Evolutionary conservation across 2,329 filamentous ascomycete species (phyloP), one percentile per base, ranked within the genome.

Genomic region (Cercospora sp.): DNA sequence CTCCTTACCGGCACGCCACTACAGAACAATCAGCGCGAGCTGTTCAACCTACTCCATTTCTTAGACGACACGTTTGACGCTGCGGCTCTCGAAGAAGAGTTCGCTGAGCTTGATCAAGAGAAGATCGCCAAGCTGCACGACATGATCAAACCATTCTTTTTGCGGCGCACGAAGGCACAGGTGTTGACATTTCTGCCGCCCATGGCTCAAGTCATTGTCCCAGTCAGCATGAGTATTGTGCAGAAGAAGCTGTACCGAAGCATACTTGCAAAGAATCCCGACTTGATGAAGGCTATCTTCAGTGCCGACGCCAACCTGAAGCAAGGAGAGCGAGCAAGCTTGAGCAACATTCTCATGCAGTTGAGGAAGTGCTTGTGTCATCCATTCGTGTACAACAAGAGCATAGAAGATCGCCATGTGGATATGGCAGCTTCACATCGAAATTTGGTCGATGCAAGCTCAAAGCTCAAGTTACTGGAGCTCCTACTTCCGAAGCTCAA

Each of bases 11-110:
- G 93, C 1, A 99, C 95, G 0, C 95, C 95, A 0, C 82, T 99
- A 12, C 95, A 99, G 75, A 99, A 99, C 80, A 98, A 97, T 78
- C 92, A 93, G 73, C 87, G 93, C 58, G 95, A 99, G 79, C 83
- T 99, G 0, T 98, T 98, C 83, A 99, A 97, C 76, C 84, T 99
- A n/a, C 82, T 99, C 3, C 94, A 98, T 72, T 99, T 99, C 79
- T 86, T 97, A 53, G 93, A 99, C 75, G 86, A 88, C 6, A 83
- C 82, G 0, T 86, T 88, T 66, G 81, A 93, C 73, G 94, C 95
- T 0, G 87, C 87, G 37, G 81, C 86, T 21, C 82, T 98, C 2
- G 94, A 98, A 74, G 83, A 87, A 66, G 83, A 92, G 74, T 98
- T 92, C 76, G 83, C 84, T 5, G 88, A 91, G n/a, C 84, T 98